Conservation (phyloP, 2,329 filamentous ascomycete species). For the Pseudocercospora ulei region DNA sequence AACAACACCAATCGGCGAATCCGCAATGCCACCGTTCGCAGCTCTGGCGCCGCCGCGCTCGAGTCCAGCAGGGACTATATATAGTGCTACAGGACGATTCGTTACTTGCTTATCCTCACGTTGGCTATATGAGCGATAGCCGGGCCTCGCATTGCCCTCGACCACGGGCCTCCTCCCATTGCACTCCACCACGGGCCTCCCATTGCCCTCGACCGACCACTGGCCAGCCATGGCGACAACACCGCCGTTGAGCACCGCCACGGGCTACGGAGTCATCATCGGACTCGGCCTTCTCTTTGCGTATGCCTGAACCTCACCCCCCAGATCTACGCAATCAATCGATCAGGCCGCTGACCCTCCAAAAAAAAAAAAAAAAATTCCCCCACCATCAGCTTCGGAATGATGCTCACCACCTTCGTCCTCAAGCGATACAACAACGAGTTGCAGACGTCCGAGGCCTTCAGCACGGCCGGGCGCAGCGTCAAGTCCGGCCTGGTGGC, state of each 20-base stretch:
- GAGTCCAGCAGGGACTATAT: constrained; percentile 1
- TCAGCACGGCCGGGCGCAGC: constrained; percentile 76
- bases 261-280: constrained; percentile 69
- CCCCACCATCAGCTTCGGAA: constrained; percentile 45
- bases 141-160: too few relatives aligned
- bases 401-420: constrained; percentile 64
- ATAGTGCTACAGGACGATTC: too few relatives aligned
- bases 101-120: too few relatives aligned
- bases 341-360: neutral
- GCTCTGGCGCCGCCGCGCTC: neutral
- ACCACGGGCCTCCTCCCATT: too few relatives aligned
- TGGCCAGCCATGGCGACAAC: constrained; percentile 21
- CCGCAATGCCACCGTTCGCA: neutral
- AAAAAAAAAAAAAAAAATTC: neutral
- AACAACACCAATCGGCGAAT: neutral
- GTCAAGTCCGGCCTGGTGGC: constrained; percentile 84
- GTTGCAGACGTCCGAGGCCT: constrained; percentile 84
- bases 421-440: constrained; percentile 63
- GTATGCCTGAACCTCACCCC: constrained; percentile 28
- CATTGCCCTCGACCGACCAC: neutral
- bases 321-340: neutral
- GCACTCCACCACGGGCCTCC: too few relatives aligned
- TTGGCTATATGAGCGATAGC: too few relatives aligned
- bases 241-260: constrained; percentile 47
- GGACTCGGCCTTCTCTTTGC: constrained; percentile 66